Percentiles rank a stretch among this genome's conserved stretches.
phyloP scores from a whole-genome alignment of 805 yeast species.

The Hanseniaspora hatyaiensis region DNA sequence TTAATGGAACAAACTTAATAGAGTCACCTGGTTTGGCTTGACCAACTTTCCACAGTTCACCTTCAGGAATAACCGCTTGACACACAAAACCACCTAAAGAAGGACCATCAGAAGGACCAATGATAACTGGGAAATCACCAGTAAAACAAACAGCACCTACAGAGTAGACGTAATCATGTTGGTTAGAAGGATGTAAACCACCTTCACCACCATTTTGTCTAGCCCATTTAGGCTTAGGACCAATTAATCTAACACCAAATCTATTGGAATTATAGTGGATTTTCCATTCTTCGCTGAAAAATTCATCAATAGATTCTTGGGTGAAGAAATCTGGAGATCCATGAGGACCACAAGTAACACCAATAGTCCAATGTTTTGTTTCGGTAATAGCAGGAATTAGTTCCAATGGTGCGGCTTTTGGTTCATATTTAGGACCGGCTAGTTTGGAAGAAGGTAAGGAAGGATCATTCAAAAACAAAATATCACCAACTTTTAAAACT shows the following conservation, averaged over 20 bases:
- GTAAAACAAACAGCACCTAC: slow-evolving; percentile 95
- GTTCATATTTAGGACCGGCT: slow-evolving; percentile 61
- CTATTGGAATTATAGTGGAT: slow-evolving; percentile 95
- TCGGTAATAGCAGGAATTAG: slow-evolving; percentile 28
- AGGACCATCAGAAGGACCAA: slow-evolving; percentile 89
- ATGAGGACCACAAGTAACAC: slow-evolving; percentile 94
- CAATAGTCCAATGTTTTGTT: slow-evolving; percentile 58
- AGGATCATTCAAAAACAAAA: slow-evolving; percentile 74
- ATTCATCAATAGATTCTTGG: slow-evolving; percentile 58
- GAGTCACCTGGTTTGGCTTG: slow-evolving; percentile 91
- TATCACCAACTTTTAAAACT: slow-evolving; percentile 83
- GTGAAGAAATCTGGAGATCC: slow-evolving; percentile 93
- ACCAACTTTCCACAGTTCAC: slow-evolving; percentile 98
- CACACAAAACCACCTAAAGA: slow-evolving; percentile 96
- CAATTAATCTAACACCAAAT: slow-evolving; percentile 87
- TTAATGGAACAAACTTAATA: slow-evolving; percentile 67
- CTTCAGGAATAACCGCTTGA: slow-evolving; percentile 87
- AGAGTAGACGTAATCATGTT: slow-evolving; percentile 94
- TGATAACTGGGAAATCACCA: slow-evolving; percentile 95
- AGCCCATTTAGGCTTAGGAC: slow-evolving; percentile 97
- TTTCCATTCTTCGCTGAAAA: slow-evolving; percentile 75
- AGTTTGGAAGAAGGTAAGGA: slow-evolving; percentile 52
- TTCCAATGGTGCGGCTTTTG: slow-evolving; percentile 43
- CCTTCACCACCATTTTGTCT: slow-evolving; percentile 95
- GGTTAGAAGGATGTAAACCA: slow-evolving; percentile 96